Base-by-base conservation (phyloP, 495 filamentous ascomycete genomes). In the Talaromyces borbonicus region DNA sequence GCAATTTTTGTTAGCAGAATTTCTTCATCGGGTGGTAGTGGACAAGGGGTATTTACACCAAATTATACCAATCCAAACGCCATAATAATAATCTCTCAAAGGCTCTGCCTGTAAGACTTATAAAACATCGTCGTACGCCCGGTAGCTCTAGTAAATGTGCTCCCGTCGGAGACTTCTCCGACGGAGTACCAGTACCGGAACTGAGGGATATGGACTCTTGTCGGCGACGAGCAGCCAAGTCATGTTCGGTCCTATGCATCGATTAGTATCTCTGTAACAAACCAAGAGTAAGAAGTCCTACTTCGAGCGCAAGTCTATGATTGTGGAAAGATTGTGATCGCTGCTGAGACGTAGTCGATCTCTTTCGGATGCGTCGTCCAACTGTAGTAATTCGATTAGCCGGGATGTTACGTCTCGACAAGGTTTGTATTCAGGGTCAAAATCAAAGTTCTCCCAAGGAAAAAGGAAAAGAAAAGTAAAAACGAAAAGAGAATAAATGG, bases 261-360 rank as follows among this genome's bases (percentile, higher is more conserved):
- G 25, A 19, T 49, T 50, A 53, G 50, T 52, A 14, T 19, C 4
- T 24, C 6, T n/a, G 31, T 20, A 31, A 47, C 8, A 36, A 1
- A 40, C 15, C 23, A 26, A 4, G 18, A 43, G 9, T 36, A 48
- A 24, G 29, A 14, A 12, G 8, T 46, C 58, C 36, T 74, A 86
- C 83, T 75, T 75, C 47, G 85, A 85, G 30, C 87, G 77, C 12
- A 93, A 64, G 61, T 93, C 88, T 25, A 95, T 73, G 20, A 93
- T 75, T 1, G 77, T 84, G 22, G 69, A 71, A 37, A 93, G 77
- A 36, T 74, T 70, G 51, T 79, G 75, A 46, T 81, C 75, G 4
- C 80, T 63, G n/a, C 60, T 60, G 11, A 93, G 61, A 43, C 66
- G 69, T 18, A 62, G 55, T 46, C 75, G 73, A 58, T 92, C 87